Conservation (phyloP, 2,329 filamentous ascomycete genomes). For the Colletotrichum sp. region DNA sequence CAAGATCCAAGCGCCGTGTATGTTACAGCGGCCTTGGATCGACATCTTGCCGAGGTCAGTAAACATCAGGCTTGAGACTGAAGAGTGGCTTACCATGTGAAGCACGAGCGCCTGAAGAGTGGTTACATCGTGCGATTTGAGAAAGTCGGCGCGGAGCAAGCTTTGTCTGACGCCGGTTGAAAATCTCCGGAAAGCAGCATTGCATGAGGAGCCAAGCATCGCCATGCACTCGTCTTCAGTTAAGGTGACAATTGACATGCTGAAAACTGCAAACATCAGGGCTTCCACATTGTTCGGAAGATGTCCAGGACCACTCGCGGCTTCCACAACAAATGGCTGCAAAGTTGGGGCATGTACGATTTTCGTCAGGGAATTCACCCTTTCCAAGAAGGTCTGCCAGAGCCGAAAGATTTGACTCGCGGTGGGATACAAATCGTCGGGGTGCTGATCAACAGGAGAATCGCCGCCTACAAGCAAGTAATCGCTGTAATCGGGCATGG, state of each 20-base stretch:
- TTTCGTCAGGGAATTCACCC: conserved; percentile 77
- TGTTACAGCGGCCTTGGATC: conserved; percentile 61
- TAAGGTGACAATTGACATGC: conserved; percentile 61
- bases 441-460: not conserved
- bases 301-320: conserved; percentile 25
- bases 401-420: conserved; percentile 50
- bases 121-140: conserved; percentile 61
- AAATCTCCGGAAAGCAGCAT: conserved; percentile 55
- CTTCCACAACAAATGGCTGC: conserved; percentile 33
- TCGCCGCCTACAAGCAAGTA: conserved; percentile 2
- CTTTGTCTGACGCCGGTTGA: conserved; percentile 54
- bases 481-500: conserved; percentile 14
- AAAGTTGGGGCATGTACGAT: conserved; percentile 71
- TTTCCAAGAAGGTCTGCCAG: conserved; percentile 77
- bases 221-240: conserved; percentile 60
- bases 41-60: conserved; percentile 49
- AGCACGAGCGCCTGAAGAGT: conserved; percentile 64
- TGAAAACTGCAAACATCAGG: conserved; percentile 69
- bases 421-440: not conserved
- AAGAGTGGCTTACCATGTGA: conserved; percentile 48
- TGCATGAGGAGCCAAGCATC: conserved; percentile 51
- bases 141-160: conserved; percentile 59
- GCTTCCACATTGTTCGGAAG: conserved; percentile 49
- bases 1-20: conserved; percentile 64
- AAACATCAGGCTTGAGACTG: too few species aligned